Conservation (phyloP, 2,329 filamentous ascomycete genomes). For the Fusarium nematophilum region DNA sequence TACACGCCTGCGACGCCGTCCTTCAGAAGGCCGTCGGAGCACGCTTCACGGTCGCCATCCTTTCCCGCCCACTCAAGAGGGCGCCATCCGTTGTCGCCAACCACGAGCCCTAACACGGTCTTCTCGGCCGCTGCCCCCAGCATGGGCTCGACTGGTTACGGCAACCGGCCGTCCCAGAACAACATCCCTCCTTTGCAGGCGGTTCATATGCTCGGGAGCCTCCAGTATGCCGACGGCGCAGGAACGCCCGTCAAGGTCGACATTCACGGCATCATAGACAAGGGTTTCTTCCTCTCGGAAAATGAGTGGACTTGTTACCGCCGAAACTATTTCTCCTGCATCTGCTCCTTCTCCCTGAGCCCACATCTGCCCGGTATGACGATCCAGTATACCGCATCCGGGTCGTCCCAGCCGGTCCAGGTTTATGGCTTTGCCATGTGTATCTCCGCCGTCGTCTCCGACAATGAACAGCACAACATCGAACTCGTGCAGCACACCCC, state of each 20-base stretch:
- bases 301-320: constrained; percentile 93
- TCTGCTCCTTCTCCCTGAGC: constrained; percentile 79
- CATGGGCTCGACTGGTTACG: constrained; percentile 61
- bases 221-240: constrained; percentile 67
- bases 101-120: constrained; percentile 60
- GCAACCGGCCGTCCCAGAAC: constrained; percentile 42
- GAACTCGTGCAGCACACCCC: constrained; percentile 92
- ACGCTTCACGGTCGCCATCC: constrained; percentile 63
- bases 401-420: constrained; percentile 67
- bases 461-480: constrained; percentile 78
- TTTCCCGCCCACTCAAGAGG: constrained; percentile 58
- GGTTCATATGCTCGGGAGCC: constrained; percentile 66
- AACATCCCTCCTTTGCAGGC: constrained; percentile 65
- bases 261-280: constrained; percentile 85
- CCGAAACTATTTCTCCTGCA: constrained; percentile 89
- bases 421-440: constrained; percentile 84
- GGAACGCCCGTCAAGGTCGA: constrained; percentile 71
- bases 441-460: constrained; percentile 85
- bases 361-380: constrained; percentile 63
- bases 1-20: constrained; percentile 64
- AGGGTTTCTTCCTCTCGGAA: constrained; percentile 86
- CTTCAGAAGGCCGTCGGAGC: constrained; percentile 62
- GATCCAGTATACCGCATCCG: constrained; percentile 63
- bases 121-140: constrained; percentile 58
- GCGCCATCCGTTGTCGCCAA: constrained; percentile 65